Evolutionary conservation across 2,329 filamentous ascomycete species (phyloP), one percentile per base, ranked within the genome.

Genomic region (Scleromitrula shiraiana): DNA sequence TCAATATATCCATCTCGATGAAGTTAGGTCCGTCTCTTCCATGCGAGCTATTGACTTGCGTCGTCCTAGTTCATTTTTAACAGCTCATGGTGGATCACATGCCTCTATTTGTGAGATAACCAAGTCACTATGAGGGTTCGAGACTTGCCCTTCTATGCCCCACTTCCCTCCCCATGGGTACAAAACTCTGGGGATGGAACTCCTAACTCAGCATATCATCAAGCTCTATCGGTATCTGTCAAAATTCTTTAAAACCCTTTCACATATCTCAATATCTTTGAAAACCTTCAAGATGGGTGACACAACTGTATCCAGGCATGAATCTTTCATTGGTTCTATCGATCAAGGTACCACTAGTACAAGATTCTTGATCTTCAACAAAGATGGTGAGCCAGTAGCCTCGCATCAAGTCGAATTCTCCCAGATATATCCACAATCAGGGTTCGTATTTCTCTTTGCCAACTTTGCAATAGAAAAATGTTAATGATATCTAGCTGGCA

Each of bases 311-410:
- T 33, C 42, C 36, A 44, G 36, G n/a, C 42, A 47, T 23, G 42
- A 41, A 35, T 50, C 50, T 9, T 88, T 85, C 59, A 79, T 89
- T 52, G 85, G 85, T 54, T 82, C 83, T 49, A 88, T 90, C 62
- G 85, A 90, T 62, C 84, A 88, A 64, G 85, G 85, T 55, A 90
- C 85, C 27, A 89, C 85, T 46, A 86, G 82, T 63, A 82, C 85
- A 20, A 75, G 85, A 10, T 89, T 89, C 63, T 74, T 89, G 59
- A 86, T 89, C 61, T 89, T 89, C 67, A 81, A 88, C 66, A 74
- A 76, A 53, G 70, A 72, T 27, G 85, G 85, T 41, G 76, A 83
- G 53, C 82, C 84, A 17, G 74, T 88, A 48, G 82, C 83, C 39
- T 76, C 79, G 27, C 84, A 89, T 62, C 85, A 88, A 67, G 74